These are phyloP conservation scores for Wilhelminamyces savonicus DNA, from an alignment of 805 yeast species.

Conservation along the genomic window DNA sequence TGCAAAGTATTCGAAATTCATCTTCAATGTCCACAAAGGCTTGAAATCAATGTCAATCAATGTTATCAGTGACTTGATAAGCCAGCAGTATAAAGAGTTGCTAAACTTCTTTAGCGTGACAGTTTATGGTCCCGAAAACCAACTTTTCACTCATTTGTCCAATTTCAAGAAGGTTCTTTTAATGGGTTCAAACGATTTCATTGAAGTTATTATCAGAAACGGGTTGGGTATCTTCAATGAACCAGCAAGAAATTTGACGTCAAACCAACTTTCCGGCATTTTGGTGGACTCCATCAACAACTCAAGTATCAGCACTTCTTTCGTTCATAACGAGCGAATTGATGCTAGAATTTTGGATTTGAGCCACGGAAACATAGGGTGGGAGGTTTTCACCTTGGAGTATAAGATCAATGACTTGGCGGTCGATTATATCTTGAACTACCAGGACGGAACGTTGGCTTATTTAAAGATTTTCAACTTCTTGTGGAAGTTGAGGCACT, in stretches of 20 bases:
- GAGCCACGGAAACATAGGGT: conserved; percentile 68
- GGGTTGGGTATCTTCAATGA: conserved; percentile 49
- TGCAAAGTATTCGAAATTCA: conserved; percentile 21
- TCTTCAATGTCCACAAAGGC: conserved; percentile 26
- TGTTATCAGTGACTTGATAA: conserved; percentile 26
- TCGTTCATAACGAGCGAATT: conserved; percentile 42
- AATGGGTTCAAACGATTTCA: conserved; percentile 76
- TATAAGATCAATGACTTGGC: conserved; percentile 56
- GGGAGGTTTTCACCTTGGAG: conserved; percentile 91
- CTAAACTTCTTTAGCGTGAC: conserved; percentile 44
- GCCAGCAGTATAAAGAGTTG: conserved; percentile 46
- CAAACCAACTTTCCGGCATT: conserved; percentile 59
- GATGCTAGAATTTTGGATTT: conserved; percentile 81
- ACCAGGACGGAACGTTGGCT: conserved; percentile 16
- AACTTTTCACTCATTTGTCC: conserved; percentile 47
- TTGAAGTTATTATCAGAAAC: conserved; percentile 54
- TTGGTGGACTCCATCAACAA: conserved; percentile 57
- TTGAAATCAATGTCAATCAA: conserved; percentile 27
- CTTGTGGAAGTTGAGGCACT: conserved; percentile 70
- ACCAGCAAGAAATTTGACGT: conserved; percentile 57
- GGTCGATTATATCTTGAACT: conserved; percentile 33
- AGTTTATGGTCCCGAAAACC: conserved; percentile 40
- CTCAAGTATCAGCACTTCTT: conserved; percentile 40
- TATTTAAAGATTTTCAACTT: conserved; percentile 81
- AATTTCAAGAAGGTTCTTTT: conserved; percentile 62